These are phyloP conservation scores for Streptanthus diversifolius DNA, from an alignment of 345 rosid species.

Conservation along the genomic window DNA sequence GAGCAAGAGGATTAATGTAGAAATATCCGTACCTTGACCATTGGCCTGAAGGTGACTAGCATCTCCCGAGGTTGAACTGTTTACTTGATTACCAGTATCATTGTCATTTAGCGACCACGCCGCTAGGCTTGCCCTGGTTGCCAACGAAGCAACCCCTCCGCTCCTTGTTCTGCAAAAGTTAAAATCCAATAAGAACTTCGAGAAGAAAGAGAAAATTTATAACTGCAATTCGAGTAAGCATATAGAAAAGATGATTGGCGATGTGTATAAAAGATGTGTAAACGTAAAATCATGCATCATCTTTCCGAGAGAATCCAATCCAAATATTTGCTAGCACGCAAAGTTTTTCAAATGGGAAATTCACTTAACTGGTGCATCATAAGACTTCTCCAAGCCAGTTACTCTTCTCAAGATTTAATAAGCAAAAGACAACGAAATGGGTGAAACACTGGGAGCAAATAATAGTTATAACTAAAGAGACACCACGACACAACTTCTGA, in stretches of 20 bases:
- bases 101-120: conserved; percentile 61
- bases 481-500: background rate
- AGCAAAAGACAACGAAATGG: background rate
- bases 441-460: background rate
- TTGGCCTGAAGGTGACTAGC: conserved; percentile 33
- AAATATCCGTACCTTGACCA: conserved; percentile 46
- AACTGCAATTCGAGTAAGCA: background rate
- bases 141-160: conserved; percentile 59
- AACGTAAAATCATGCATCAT: background rate
- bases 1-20: background rate
- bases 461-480: conserved; percentile 4
- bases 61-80: conserved; percentile 35
- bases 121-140: conserved; percentile 76
- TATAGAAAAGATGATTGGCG: background rate
- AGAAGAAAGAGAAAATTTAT: background rate
- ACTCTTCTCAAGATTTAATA: conserved; percentile 1
- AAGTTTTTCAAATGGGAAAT: background rate
- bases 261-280: background rate
- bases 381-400: background rate
- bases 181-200: background rate
- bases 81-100: conserved; percentile 36
- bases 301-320: conserved; percentile 2
- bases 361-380: background rate
- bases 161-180: conserved; percentile 56
- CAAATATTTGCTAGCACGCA: background rate